Evolutionary conservation across 1,139 yeast genomes (phyloP), one percentile per base, ranked within the genome.

Genomic region (Magnusiomyces ingens): DNA sequence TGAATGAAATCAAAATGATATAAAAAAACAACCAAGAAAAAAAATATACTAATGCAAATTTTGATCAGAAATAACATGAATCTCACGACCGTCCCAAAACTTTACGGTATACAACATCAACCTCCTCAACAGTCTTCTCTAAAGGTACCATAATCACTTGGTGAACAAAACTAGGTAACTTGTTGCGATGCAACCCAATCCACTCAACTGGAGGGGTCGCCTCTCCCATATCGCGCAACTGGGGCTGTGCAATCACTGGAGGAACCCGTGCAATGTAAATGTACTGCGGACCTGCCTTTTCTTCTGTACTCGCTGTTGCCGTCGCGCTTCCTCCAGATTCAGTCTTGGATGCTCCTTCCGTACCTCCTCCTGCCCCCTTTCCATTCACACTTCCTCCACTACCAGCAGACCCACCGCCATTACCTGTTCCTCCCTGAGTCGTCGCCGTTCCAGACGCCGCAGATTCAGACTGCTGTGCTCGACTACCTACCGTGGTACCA

Each of bases 171-270:
- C 85, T 83, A 0, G 99, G 99, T 60, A 93, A 81, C 60, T 83
- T 81, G 61, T 84, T 80, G 60, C 98, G 76, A 66, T 93, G 94
- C 36, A 93, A 75, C 0, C 99, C 99, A 71, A 93, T 86, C 99
- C 99, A 93, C 67, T 93, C 98, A 58, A 93, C 72, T 1, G 99
- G 98, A 1, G 99, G 99, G 0, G 99, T 93, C 1, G 97, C 98
- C 69, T 86, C 93, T 35, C 98, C 98, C 64, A 93, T 75, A 64
- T 93, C 98, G 63, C 83, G 82, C 61, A 93, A 74, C 62, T 85
- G 94, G 1, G 98, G 98, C 22, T 93, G 88, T 58, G 87, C 95
- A 48, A 93, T 89, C 10, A 80, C 74, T 0, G 97, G 96, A 10
- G 86, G 85, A 42, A 78, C 81, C 29, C 86, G 64, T 0, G 98